Conservation (phyloP, 2,329 filamentous ascomycete genomes). For the Colletotrichum tofieldiae region DNA sequence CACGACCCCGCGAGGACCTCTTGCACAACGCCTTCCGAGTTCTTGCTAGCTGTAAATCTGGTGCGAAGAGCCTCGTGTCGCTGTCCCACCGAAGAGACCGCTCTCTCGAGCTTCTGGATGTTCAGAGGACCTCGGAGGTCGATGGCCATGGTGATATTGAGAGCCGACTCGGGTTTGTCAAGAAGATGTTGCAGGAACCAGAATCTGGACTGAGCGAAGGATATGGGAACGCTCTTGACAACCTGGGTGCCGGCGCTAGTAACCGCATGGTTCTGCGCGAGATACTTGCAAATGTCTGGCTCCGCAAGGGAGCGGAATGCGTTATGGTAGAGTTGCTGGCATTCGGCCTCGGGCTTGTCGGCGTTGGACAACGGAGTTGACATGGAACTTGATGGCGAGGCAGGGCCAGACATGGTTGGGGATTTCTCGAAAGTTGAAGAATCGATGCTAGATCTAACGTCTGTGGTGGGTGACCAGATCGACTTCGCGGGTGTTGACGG, state of each 20-base stretch:
- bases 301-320: too few relatives aligned
- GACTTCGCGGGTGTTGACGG: too few relatives aligned
- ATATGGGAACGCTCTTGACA: conserved; percentile 47
- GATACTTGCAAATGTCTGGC: too few relatives aligned
- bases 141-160: conserved; percentile 56
- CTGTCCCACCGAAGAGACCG: conserved; percentile 49
- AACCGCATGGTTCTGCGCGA: not conserved
- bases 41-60: conserved; percentile 42
- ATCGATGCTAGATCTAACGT: too few relatives aligned
- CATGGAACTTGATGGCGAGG: too few relatives aligned
- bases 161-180: conserved; percentile 53
- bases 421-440: too few relatives aligned
- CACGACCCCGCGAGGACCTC: not conserved
- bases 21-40: not conserved
- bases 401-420: too few relatives aligned
- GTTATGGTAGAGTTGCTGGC: too few relatives aligned
- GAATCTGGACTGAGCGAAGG: conserved; percentile 57
- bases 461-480: too few relatives aligned
- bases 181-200: conserved; percentile 56
- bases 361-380: too few relatives aligned
- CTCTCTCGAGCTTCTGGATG: conserved; percentile 49
- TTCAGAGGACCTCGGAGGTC: conserved; percentile 53
- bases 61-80: conserved; percentile 55
- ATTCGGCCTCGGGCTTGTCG: too few relatives aligned
- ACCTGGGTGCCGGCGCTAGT: not conserved